Evolutionary conservation across 2,329 filamentous ascomycete species (phyloP), one percentile per base, ranked within the genome.

Genomic region (Verticillium albo-atrum): DNA sequence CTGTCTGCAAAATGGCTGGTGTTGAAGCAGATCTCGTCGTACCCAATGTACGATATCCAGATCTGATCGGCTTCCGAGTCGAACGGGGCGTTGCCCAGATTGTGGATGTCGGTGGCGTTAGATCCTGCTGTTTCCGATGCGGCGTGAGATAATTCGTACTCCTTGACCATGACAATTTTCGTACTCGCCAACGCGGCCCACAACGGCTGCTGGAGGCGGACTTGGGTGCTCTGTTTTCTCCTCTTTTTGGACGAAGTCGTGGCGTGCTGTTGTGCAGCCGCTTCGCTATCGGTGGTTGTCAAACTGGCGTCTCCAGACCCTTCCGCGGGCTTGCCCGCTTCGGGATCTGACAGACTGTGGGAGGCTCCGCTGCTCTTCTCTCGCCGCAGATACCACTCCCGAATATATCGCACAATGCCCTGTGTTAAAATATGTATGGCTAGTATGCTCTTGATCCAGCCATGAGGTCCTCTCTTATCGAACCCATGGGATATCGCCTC

Each of bases 141-240:
- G 60, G 88, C 87, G 71, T 90, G 87, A 65, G 90, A 94, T 71
- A 96, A 85, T 75, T 92, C 89, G 67, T 91, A 91, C 75, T 92
- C 93, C 77, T 96, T 95, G 70, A 96, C 88, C 76, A 97, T 92
- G 68, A 95, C 94, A 72, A 97, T 93, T 81, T 97, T 97, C 70
- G 93, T 97, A 77, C 92, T 97, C 56, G 93, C 93, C 67, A 97
- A 84, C 54, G 93, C 93, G 64, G 93, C 92, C 93, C 93, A 97
- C 65, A 97, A 85, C 55, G 93, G 93, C 76, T 97, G 93, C 70
- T 92, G 88, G 72, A 92, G 91, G 73, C 93, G 84, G 66, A 96
- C 92, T 74, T 95, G 91, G 60, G 92, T 92, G 70, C 91, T 94
- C 76, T 96, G 92, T 77, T 95, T 94, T 76, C 90, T 87, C 77